Evolutionary conservation across 306 rosid species (phyloP), one percentile per base, ranked within the genome.

Genomic region (Medicago arabica): DNA sequence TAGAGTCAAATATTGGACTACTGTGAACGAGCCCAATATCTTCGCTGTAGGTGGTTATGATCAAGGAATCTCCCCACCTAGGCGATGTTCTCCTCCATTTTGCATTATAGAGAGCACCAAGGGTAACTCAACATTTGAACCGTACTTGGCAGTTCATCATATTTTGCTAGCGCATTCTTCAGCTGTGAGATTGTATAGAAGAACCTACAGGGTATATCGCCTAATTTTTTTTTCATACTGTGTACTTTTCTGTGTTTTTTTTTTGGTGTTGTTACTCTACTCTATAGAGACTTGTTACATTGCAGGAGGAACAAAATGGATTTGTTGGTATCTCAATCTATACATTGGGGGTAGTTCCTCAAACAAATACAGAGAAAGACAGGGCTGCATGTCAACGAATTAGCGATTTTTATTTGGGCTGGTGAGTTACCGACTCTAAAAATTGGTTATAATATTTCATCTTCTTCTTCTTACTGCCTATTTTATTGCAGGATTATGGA

Each of bases 101-200:
- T 89, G 97, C 49, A 0, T 0, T n/a, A 5, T 4, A 5, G 58
- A 78, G 15, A 80, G 88, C 72, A 61, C 82, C 0, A 69, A 23
- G 59, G 97, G 97, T 0, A 88, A 89, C 85, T 93, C 98, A 23
- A 65, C 93, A 40, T 49, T 40, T 38, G 96, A 91, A 40, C 92
- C 96, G 19, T 93, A 93, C 80, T 16, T 89, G 44, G 96, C 47
- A 14, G 69, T 70, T 39, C 97, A 93, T 81, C 65, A 89, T 81
- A 74, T 87, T 74, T 84, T 91, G 82, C 70, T 91, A 74, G 83
- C 97, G 1, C 98, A 93, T 73, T 87, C 98, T 62, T 86, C 90
- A 1, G 86, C 88, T 75, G 83, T 76, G 12, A 71, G 81, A 84
- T 85, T 93, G 75, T 90, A 93, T 21, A 34, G 72, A 59, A 75